Base-by-base conservation (phyloP, 257 asterid species). In the Solanum clarkiae region DNA sequence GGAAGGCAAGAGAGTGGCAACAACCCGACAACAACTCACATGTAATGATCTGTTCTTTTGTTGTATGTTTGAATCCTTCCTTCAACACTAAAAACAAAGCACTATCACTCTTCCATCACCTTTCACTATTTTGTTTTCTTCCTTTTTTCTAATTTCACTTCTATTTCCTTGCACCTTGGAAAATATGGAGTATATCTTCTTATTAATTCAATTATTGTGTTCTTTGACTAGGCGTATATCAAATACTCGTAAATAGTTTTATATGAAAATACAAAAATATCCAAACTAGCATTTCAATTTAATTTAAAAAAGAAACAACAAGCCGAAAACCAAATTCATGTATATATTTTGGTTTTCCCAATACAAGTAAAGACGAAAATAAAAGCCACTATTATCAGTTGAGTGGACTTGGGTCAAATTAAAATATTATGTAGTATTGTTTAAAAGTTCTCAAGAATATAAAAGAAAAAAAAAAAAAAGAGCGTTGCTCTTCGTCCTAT, bases 21-120 rank as follows among this genome's bases (percentile, higher is more conserved):
- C 91, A 87, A 54, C 63, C 91, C 88, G 91, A 87, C 91, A 89
- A 5, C 10, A 29, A 10, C 87, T 83, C 83, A 85, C 84, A 81
- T 82, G 3, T 42, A 32, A 22, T 66, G 80, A 88, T 84, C 88
- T 86, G 85, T 56, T 59, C 18, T 45, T 80, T 68, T 85, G 45
- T 69, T 84, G 66, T 63, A 57, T 72, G 55, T 57, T 66, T 57
- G 49, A 82, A 82, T 45, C 26, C 63, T 18, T 20, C 57, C 8
- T 4, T 20, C 66, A 7, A 20, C 75, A 82, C 62, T 22, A 60
- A 22, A 79, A 57, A 79, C 60, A 53, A 75, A 26, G 10, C 22
- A 69, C 2, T 9, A 69, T 77, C 85, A 62, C 85, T 65, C 75
- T 15, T 47, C 69, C 77, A 59, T 45, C 79, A 44, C 60, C 3